Evolutionary conservation across 2,329 filamentous ascomycete species (phyloP), one percentile per base, ranked within the genome.

Genomic region (Pestalotiopsis sp.): DNA sequence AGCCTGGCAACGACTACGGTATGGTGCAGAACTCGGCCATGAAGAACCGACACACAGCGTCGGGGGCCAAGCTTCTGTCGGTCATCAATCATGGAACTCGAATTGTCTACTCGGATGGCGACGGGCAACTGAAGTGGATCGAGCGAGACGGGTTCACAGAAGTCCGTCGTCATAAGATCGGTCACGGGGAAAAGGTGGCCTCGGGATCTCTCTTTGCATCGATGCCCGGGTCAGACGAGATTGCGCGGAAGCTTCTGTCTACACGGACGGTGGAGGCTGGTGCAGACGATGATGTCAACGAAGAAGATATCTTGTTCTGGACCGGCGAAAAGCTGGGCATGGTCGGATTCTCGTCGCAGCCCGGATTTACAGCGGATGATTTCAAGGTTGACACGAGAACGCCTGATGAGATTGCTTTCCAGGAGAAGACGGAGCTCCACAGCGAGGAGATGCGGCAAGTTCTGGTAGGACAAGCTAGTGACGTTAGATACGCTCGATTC

Each of bases 121-220:
- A 93, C 27, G 95, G 95, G 0, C 90, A 91, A 65, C 80, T 98
- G 71, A 95, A 94, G 78, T 98, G 95, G 95, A 89, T 97, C 59
- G 95, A 98, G 80, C 86, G 95, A 45, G 94, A 98, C 75, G 94
- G 93, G 0, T 84, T 85, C 70, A 90, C 88, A 5, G 87, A 90
- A 72, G 86, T 87, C 57, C 83, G 88, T 64, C 80, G 82, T 70
- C 81, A 85, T 70, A 85, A 82, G 72, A 86, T 91, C 36, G 87
- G 89, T 1, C 83, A 88, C 69, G 87, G 86, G 73, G 84, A 88
- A 69, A 75, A 79, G 62, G 77, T 80, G 31, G 81, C 82, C 58
- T 80, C 82, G 9, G 78, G 80, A 9, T 87, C 85, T 11, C 80
- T 88, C 31, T 90, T 88, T 75, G 83, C 80, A 31, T 84, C 80